Evolutionary conservation across 148 eudicot species (phyloP).

Genomic region (Vaccinium macrocarpon): DNA sequence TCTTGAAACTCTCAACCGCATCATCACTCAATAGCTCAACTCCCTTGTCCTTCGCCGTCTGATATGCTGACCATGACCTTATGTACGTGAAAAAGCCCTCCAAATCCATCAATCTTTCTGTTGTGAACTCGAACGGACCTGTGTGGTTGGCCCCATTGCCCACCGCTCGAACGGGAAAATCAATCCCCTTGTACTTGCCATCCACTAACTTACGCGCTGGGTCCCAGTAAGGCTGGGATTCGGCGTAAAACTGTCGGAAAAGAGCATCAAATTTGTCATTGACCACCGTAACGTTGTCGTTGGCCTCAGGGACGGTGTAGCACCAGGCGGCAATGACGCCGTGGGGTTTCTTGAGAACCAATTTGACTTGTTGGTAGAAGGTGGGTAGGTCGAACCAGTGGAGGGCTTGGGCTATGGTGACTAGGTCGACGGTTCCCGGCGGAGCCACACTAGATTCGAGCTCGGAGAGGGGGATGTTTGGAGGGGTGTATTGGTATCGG

Average conservation of each 20-base stretch:
- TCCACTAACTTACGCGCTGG: conserved; percentile 50
- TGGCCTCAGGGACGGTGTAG: conserved; percentile 58
- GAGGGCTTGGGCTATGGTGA: conserved; percentile 80
- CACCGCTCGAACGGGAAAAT: conserved; percentile 77
- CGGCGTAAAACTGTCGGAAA: conserved; percentile 36
- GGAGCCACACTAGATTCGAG: conserved; percentile 30
- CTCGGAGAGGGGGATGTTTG: conserved; percentile 35
- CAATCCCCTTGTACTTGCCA: conserved; percentile 36
- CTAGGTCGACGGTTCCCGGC: conserved; percentile 49
- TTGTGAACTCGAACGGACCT: conserved; percentile 65
- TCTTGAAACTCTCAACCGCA: conserved; percentile 46
- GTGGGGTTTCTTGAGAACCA: conserved; percentile 64
- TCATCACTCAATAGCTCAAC: conserved; percentile 60
- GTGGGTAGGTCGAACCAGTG: conserved; percentile 78
- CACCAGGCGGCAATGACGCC: conserved; percentile 91
- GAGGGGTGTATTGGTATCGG: conserved; percentile 47
- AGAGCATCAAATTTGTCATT: conserved; percentile 40
- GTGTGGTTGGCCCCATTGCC: conserved; percentile 53
- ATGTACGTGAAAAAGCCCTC: conserved; percentile 53
- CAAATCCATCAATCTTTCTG: conserved; percentile 55
- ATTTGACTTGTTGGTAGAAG: conserved; percentile 55
- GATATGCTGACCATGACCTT: conserved; percentile 79
- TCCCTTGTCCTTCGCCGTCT: conserved; percentile 68
- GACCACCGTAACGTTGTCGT: conserved; percentile 9
- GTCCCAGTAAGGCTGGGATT: conserved; percentile 50